These are phyloP conservation scores for Pythium phragmiticola DNA, from an alignment of 352 stramenopile species.

Conservation along the genomic window DNA sequence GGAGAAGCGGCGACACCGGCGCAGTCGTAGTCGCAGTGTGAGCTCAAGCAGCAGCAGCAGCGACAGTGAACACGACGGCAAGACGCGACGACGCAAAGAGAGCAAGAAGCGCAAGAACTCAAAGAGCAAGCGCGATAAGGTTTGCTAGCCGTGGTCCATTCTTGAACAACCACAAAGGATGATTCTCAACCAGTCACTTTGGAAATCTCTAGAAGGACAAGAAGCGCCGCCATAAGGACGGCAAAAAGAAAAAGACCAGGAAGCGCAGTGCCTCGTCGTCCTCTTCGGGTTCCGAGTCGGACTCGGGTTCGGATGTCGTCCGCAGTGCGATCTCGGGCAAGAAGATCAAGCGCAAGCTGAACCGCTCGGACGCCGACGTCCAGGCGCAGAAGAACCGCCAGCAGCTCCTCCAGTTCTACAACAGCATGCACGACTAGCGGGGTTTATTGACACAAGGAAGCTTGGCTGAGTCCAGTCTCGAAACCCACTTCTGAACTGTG, in stretches of 20 bases:
- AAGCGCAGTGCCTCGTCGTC: constrained; percentile 3
- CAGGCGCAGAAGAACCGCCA: constrained; percentile 72
- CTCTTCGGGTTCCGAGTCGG: constrained; percentile 20
- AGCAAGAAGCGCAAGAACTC: constrained; percentile 42
- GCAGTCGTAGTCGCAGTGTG: constrained; percentile 9
- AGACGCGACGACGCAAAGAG: constrained; percentile 24
- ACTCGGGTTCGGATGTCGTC: constrained; percentile 61
- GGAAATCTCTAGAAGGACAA: constrained; percentile 4
- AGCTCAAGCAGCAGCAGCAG: constrained; percentile 3
- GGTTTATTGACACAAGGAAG: not conserved
- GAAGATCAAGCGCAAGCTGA: constrained; percentile 85
- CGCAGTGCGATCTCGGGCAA: constrained; percentile 84
- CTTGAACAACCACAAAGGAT: not conserved
- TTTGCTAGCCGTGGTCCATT: not conserved
- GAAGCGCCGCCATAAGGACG: constrained; percentile 27
- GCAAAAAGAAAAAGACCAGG: constrained; percentile 30
- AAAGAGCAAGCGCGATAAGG: constrained; percentile 35
- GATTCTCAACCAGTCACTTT: not conserved
- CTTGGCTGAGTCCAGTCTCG: not conserved
- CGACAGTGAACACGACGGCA: constrained; percentile 25
- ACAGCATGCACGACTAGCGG: constrained; percentile 79
- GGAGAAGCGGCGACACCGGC: not conserved
- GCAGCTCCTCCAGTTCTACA: constrained; percentile 86
- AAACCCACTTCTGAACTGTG: too few species aligned
- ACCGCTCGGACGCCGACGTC: constrained; percentile 50